Conservation (phyloP, 2,329 filamentous ascomycete genomes). For the Colletotrichum aenigma region DNA sequence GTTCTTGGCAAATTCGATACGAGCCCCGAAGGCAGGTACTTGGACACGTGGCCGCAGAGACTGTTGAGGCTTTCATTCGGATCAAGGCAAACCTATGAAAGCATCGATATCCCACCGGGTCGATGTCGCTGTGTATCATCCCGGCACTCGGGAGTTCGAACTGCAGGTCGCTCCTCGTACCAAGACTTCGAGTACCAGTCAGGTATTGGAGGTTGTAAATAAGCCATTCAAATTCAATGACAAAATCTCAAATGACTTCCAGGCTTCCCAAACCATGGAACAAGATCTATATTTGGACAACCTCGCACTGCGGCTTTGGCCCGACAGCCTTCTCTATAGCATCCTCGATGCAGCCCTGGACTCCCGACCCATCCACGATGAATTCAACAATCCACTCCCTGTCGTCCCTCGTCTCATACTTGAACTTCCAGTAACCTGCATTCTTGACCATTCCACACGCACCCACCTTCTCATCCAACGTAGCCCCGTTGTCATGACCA, state of each 20-base stretch:
- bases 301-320: not conserved
- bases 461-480: not conserved
- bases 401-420: not conserved
- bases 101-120: not conserved
- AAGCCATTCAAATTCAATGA: not conserved
- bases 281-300: not conserved
- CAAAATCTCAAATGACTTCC: not conserved
- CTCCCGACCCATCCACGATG: not conserved
- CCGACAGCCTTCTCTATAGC: not conserved
- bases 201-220: not conserved
- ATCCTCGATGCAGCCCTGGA: not conserved
- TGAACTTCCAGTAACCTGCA: not conserved
- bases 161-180: too few relatives aligned
- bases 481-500: not conserved
- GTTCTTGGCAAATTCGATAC: not conserved
- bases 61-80: not conserved
- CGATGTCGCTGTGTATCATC: too few relatives aligned
- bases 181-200: too few relatives aligned
- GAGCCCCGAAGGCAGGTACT: not conserved
- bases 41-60: not conserved
- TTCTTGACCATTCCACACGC: not conserved
- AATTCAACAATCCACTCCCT: not conserved
- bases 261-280: accelerated
- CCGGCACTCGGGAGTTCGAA: too few relatives aligned
- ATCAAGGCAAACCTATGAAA: not conserved